Base-by-base conservation (phyloP, 208 protist genomes). In the Wallacemonas collosoma region DNA sequence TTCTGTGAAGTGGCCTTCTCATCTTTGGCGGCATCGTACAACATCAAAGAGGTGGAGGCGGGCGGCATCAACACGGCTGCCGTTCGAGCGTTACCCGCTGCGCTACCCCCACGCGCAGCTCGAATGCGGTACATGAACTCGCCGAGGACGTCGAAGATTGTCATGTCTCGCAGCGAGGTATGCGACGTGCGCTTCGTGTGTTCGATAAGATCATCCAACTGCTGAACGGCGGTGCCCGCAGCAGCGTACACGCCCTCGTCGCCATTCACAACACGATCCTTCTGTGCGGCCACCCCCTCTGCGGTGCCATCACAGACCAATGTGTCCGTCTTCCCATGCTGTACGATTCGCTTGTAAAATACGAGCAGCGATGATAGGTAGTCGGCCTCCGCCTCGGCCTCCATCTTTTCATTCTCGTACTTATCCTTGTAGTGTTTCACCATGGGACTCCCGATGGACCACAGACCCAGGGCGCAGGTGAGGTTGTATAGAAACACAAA, bases 401-500 rank as follows among this genome's bases (percentile, higher is more conserved):
- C 76, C 44, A 68, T 51, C 51, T 72, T 56, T 40, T 71, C 50
- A 17, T 63, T 44, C 11, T 53, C 65, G 38, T 71, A 39, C 55
- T 75, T 76, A 41, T 80, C 70, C 57, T 74, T 81, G 66, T 60
- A 80, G 53, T 74, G 72, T 55, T 83, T 78, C 41, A 87, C 69
- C 61, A 83, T 74, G 36, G 64, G 72, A n/a, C 67, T 80, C 4
- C 82, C 82, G 12, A 83, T 72, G 53, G 77, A 77, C 82, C 82
- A 87, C 8, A 87, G 75, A 36, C 79, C 76, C 3, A 87, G 55
- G 2, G 82, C 73, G 62, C 80, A 81, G 2, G 75, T 67, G 6
- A 83, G 60, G 64, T 87, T 83, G 61, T 81, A 87, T 1, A 87
- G 68, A 58, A 87, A 81, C 15, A 83, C 74, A 51, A 80, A 83